phyloP scores from a whole-genome alignment of 768 basidiomycete species.

The Mrakia gelida region DNA sequence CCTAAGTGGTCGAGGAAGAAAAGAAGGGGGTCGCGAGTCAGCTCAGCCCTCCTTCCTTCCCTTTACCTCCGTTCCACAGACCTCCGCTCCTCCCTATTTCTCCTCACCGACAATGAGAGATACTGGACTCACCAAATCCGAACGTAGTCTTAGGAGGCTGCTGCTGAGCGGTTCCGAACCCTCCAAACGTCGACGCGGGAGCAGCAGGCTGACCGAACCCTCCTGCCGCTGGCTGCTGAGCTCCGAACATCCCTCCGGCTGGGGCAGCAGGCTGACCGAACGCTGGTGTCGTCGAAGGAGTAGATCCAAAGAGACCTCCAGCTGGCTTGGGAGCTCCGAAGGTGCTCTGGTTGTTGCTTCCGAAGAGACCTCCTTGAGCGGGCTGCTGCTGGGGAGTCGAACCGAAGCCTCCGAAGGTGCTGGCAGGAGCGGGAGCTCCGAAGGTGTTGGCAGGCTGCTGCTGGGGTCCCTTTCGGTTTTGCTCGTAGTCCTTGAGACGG shows the following conservation, averaged over 20 bases:
- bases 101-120: not conserved
- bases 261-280: conserved; percentile 27
- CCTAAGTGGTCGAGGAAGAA: not conserved
- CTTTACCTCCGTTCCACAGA: no score
- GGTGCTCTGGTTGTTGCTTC: not conserved
- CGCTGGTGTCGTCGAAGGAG: conserved; percentile 16
- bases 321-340: conserved; percentile 31
- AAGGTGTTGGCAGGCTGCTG: conserved; percentile 23
- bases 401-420: conserved; percentile 29
- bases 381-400: conserved; percentile 13
- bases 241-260: conserved; percentile 30
- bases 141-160: conserved; percentile 25
- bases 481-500: conserved; percentile 31
- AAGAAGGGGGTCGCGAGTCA: not conserved
- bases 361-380: conserved; percentile 29
- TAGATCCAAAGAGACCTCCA: conserved; percentile 24
- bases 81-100: not conserved
- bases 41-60: not conserved
- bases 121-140: conserved; percentile 13
- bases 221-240: conserved; percentile 35
- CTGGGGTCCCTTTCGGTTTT: conserved; percentile 31
- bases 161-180: conserved; percentile 25
- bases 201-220: conserved; percentile 32
- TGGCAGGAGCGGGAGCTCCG: conserved; percentile 16
- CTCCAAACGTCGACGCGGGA: conserved; percentile 25